These are phyloP conservation scores for Epichloe brachyelytri DNA, from an alignment of 2,329 filamentous ascomycete species.

Conservation along the genomic window DNA sequence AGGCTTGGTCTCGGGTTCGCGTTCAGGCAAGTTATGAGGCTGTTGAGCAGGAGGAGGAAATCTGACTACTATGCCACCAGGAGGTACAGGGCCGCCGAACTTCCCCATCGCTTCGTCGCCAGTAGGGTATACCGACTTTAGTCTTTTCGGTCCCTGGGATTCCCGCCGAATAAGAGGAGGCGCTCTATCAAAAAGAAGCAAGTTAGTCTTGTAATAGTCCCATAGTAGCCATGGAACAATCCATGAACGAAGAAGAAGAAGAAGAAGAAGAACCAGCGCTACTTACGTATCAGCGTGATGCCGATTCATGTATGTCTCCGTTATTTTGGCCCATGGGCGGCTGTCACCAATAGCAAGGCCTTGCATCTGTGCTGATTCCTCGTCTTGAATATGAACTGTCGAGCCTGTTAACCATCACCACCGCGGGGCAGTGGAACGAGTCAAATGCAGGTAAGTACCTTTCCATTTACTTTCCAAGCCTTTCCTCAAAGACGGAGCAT, in stretches of 20 bases:
- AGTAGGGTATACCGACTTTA: neutral
- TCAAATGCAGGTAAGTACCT: slow-evolving; percentile 5
- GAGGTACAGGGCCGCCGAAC: slow-evolving; percentile 3
- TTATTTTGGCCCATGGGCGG: slow-evolving; percentile 12
- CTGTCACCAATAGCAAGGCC: slow-evolving; percentile 10
- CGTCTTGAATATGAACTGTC: slow-evolving; percentile 11
- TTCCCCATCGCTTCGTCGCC: neutral
- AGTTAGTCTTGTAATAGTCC: no score
- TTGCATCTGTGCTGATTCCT: slow-evolving; percentile 12
- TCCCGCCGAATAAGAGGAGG: slow-evolving; percentile 5
- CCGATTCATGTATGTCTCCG: slow-evolving; percentile 3
- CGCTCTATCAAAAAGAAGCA: slow-evolving; percentile 3
- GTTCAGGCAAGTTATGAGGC: neutral
- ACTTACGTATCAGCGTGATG: slow-evolving; percentile 7
- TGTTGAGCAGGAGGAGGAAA: neutral
- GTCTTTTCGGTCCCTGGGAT: neutral
- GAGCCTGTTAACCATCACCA: neutral
- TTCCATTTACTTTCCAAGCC: slow-evolving; percentile 9
- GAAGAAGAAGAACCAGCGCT: neutral
- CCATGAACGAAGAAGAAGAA: neutral
- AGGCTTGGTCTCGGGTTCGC: neutral
- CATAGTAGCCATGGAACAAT: no score
- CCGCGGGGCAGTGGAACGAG: neutral
- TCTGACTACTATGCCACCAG: neutral
- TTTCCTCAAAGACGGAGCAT: slow-evolving; percentile 6